These are phyloP conservation scores for Calycina herbarum DNA, from an alignment of 2,329 filamentous ascomycete genomes.

Conservation along the genomic window DNA sequence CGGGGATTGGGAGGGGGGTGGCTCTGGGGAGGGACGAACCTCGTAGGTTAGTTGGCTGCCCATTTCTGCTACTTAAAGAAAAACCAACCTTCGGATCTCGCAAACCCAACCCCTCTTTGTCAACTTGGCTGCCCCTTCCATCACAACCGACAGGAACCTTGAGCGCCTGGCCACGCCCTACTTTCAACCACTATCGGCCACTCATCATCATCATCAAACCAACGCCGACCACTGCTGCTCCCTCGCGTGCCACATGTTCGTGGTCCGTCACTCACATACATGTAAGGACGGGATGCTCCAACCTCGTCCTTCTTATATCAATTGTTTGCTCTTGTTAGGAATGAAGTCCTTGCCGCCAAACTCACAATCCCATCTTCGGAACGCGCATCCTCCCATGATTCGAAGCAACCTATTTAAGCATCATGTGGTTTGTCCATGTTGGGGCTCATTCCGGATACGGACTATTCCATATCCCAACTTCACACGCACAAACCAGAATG, in stretches of 20 bases:
- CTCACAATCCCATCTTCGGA: not conserved
- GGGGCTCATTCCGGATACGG: not conserved
- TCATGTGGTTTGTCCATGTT: not conserved
- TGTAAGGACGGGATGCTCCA: not conserved
- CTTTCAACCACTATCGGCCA: not conserved
- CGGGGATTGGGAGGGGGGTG: too few species aligned
- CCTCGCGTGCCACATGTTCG: conserved; percentile 13
- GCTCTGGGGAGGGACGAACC: too few species aligned
- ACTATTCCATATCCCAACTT: not conserved
- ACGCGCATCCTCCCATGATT: not conserved
- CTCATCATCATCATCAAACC: not conserved
- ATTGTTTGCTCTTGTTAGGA: conserved; percentile 1
- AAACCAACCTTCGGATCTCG: not conserved
- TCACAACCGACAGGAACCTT: not conserved
- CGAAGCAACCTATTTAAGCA: not conserved
- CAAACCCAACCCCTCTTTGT: not conserved
- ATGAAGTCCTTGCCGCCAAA: not conserved
- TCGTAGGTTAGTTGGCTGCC: too few species aligned
- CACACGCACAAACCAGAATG: not conserved
- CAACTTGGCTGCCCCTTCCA: not conserved
- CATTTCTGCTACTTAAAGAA: not conserved
- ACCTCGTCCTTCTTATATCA: not conserved
- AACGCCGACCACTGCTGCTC: not conserved
- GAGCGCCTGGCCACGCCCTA: conserved; percentile 2
- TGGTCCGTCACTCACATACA: conserved; percentile 5